These are phyloP conservation scores for Bipolaris cookei DNA, from an alignment of 2,329 filamentous ascomycete species.

Conservation along the genomic window DNA sequence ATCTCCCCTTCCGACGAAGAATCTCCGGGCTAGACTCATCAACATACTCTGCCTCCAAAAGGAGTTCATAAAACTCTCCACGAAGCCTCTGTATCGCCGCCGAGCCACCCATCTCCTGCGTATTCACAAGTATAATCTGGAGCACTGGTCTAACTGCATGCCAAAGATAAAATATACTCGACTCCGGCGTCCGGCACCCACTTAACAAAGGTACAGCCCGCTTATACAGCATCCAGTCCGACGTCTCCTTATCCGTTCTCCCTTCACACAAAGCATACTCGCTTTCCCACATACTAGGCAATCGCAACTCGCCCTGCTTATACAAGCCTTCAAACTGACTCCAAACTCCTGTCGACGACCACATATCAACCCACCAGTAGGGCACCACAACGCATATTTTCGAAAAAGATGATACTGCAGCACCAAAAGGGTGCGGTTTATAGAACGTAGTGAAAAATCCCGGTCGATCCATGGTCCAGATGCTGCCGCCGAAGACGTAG, in stretches of 20 bases:
- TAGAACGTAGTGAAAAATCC: slow-evolving; percentile 4
- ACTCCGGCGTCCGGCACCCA: background rate
- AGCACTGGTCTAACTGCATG: background rate
- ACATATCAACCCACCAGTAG: slow-evolving; percentile 11
- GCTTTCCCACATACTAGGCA: slow-evolving; percentile 5
- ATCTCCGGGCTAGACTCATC: background rate
- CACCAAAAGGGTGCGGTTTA: background rate
- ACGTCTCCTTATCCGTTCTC: no score
- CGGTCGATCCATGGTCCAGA: slow-evolving; percentile 11
- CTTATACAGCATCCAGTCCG: slow-evolving; percentile 3
- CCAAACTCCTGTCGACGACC: slow-evolving; percentile 7
- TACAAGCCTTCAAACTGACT: slow-evolving; percentile 1
- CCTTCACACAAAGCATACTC: slow-evolving; percentile 4
- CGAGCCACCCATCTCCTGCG: background rate
- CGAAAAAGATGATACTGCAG: no score
- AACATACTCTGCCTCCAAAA: background rate
- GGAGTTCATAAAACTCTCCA: background rate
- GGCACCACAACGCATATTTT: slow-evolving; percentile 4
- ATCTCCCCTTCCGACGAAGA: background rate
- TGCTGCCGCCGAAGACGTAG: slow-evolving; percentile 10
- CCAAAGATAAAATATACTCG: background rate
- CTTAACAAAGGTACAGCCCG: background rate
- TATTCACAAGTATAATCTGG: background rate
- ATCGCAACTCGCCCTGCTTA: background rate
- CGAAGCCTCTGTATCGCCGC: background rate